A percentile compares a stretch with the other conserved stretches of the same genome.
These are phyloP conservation scores for Lactarius sanguifluus DNA, from an alignment of 768 basidiomycete genomes.

Conservation along the genomic window DNA sequence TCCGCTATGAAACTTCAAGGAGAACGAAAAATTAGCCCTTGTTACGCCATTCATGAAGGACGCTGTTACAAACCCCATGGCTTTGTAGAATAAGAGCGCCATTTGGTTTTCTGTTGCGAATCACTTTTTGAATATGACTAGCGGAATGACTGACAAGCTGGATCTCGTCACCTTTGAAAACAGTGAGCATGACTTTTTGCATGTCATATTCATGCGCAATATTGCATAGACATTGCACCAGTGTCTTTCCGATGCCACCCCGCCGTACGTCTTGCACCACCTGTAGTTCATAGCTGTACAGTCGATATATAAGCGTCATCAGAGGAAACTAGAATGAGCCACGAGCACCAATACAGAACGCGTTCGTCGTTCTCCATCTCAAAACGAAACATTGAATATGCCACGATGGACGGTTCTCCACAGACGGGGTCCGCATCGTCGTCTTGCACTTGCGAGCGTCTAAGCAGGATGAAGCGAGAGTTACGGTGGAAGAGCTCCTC, in stretches of 20 bases:
- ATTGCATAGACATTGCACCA: constrained; percentile 50
- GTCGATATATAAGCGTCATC: not conserved
- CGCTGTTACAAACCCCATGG: constrained; percentile 47
- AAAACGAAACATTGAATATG: constrained; percentile 66
- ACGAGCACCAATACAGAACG: constrained; percentile 66
- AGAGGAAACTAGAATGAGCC: constrained; percentile 1
- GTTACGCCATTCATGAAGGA: not conserved
- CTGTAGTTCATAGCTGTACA: constrained; percentile 74
- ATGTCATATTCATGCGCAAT: constrained; percentile 57
- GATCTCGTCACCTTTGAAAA: constrained; percentile 58
- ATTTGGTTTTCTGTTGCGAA: constrained; percentile 42
- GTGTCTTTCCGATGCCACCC: constrained; percentile 55
- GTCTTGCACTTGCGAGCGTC: constrained; percentile 3
- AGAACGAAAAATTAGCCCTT: not conserved
- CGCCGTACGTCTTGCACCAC: constrained; percentile 47
- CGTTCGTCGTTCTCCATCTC: constrained; percentile 61
- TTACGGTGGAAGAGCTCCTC: constrained; percentile 58
- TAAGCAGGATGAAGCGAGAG: constrained; percentile 60
- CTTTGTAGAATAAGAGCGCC: constrained; percentile 53
- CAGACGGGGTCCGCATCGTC: constrained; percentile 23
- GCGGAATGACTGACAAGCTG: not conserved
- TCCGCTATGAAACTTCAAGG: constrained; percentile 9
- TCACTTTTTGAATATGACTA: constrained; percentile 8
- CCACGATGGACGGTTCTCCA: constrained; percentile 35
- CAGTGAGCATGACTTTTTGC: constrained; percentile 74